Percentiles rank a stretch among this genome's conserved stretches.
Conservation (phyloP, 805 yeast genomes). For the Spathaspora sp. region DNA sequence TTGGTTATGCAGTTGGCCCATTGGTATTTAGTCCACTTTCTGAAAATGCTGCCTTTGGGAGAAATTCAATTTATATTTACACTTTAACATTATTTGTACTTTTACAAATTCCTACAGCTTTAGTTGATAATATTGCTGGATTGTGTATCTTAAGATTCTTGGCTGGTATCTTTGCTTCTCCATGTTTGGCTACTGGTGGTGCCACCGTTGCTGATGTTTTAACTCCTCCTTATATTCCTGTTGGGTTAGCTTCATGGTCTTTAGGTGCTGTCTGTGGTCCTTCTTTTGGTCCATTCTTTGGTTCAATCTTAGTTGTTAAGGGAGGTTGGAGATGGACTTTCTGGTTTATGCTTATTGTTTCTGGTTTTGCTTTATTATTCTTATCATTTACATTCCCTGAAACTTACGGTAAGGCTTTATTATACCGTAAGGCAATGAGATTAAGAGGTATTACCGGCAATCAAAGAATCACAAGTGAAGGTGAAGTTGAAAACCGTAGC, state of each 20-base stretch:
- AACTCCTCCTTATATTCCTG: conserved; percentile 37
- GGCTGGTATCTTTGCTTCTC: conserved; percentile 53
- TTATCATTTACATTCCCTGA: conserved; percentile 46
- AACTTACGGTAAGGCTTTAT: conserved; percentile 42
- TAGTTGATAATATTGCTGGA: conserved; percentile 47
- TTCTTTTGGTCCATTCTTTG: conserved; percentile 52
- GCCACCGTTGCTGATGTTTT: conserved; percentile 53
- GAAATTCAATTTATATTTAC: conserved; percentile 46
- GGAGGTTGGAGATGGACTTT: conserved; percentile 45
- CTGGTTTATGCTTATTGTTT: conserved; percentile 43
- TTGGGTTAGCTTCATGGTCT: conserved; percentile 50
- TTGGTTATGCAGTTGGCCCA: conserved; percentile 63
- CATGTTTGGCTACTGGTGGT: conserved; percentile 56
- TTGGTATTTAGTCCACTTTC: conserved; percentile 56
- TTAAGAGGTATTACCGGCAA: conserved; percentile 48
- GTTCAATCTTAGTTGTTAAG: conserved; percentile 44
- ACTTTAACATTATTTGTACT: conserved; percentile 46
- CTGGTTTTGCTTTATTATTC: conserved; percentile 11
- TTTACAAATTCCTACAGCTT: conserved; percentile 56
- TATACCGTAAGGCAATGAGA: conserved; percentile 46
- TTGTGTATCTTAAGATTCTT: conserved; percentile 49
- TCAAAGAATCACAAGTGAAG: conserved; percentile 38
- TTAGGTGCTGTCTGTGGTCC: conserved; percentile 55
- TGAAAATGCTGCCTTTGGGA: conserved; percentile 51
- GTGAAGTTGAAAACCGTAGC: conserved; percentile 28